phyloP scores from a whole-genome alignment of 305 asterid genomes.

The Euphrasia arctica region DNA sequence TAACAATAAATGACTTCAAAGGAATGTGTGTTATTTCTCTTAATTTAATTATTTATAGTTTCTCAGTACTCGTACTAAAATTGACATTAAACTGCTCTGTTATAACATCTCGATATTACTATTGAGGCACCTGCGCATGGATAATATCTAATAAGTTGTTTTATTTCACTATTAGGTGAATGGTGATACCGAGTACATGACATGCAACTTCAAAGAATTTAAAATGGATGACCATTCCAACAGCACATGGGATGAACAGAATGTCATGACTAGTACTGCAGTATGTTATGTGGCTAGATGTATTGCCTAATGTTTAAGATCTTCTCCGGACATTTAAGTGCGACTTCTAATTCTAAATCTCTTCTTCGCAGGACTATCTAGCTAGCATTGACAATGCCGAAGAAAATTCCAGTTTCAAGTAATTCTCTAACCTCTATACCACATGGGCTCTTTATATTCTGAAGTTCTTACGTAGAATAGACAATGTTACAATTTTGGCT shows the following conservation, averaged over 20 bases:
- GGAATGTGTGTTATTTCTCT: constrained; percentile 4
- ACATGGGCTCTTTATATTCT: constrained; percentile 17
- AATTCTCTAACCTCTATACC: constrained; percentile 33
- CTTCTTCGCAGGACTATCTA: constrained; percentile 63
- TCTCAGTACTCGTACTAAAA: background rate
- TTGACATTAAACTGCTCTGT: background rate
- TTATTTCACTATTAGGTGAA: constrained; percentile 57
- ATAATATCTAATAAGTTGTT: constrained; percentile 19
- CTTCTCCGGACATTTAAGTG: constrained; percentile 21
- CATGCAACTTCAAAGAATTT: constrained; percentile 79
- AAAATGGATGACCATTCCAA: constrained; percentile 61
- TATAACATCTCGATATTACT: background rate
- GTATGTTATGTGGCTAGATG: constrained; percentile 41
- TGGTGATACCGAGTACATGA: constrained; percentile 82
- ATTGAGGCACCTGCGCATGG: constrained; percentile 15
- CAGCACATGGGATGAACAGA: constrained; percentile 78
- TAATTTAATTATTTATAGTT: background rate
- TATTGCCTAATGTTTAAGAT: constrained; percentile 3
- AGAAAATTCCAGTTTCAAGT: constrained; percentile 63
- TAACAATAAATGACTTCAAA: background rate
- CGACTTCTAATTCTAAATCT: constrained; percentile 8
- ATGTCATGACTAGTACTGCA: constrained; percentile 71
- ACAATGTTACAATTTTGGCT: constrained; percentile 4
- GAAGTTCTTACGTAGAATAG: constrained; percentile 9
- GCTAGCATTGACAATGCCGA: constrained; percentile 57